phyloP scores from a whole-genome alignment of 306 rosid species.

The Castanopsis chinensis region DNA sequence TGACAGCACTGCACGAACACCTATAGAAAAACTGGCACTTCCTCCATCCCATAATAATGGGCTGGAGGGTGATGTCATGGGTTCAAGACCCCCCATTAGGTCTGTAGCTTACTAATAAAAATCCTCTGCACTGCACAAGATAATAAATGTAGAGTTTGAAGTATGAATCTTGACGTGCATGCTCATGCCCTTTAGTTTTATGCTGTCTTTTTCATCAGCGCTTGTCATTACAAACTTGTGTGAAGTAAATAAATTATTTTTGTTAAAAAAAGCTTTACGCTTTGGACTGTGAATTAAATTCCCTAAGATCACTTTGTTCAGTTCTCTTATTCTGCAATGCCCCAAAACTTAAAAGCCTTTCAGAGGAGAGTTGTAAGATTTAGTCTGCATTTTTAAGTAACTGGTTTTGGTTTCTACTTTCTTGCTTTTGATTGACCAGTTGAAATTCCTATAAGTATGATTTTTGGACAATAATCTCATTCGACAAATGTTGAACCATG shows the following conservation, averaged over 20 bases:
- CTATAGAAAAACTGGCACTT: no score
- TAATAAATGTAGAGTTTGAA: background rate
- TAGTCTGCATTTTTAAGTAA: background rate
- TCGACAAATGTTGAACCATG: background rate
- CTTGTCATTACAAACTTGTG: background rate
- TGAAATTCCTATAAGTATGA: background rate
- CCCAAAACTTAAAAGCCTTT: background rate
- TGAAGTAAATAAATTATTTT: background rate
- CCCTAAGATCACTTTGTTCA: background rate
- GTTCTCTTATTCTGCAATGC: background rate
- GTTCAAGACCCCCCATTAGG: no score
- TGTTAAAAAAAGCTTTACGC: background rate
- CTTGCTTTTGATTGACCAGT: background rate
- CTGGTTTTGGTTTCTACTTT: background rate
- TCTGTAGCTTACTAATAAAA: no score
- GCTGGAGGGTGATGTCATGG: no score
- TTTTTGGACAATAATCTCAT: constrained; percentile 5
- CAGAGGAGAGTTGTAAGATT: background rate
- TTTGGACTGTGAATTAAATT: constrained; percentile 3
- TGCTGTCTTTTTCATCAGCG: background rate
- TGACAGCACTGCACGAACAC: background rate
- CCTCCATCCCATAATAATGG: no score
- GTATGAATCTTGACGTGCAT: constrained; percentile 3
- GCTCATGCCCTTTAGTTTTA: constrained; percentile 5
- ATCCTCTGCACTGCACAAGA: no score